Conservation (phyloP, 441 rosid species). For the Corymbia citriodora region DNA sequence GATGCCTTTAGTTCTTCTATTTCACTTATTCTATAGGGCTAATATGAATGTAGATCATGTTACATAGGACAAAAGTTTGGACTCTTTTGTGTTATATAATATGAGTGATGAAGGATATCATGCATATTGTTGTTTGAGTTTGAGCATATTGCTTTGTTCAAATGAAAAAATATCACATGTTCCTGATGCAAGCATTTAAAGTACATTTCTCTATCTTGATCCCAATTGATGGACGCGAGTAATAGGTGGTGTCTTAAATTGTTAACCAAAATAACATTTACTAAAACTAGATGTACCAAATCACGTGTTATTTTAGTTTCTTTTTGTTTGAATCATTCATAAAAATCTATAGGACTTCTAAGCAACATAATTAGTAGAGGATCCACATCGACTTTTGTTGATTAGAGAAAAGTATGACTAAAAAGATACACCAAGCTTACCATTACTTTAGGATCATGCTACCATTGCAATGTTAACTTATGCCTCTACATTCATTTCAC, state of each 20-base stretch:
- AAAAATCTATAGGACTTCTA: no score
- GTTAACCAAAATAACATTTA: neutral
- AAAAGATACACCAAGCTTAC: neutral
- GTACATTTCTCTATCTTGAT: neutral
- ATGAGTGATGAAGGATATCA: no score
- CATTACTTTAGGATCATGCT: neutral
- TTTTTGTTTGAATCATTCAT: neutral
- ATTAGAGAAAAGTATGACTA: no score
- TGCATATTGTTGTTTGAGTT: no score
- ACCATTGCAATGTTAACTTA: neutral
- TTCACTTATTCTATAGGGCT: no score
- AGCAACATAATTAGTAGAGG: no score
- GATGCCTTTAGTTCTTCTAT: neutral
- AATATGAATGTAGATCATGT: no score
- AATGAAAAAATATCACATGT: neutral
- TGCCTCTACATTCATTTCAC: neutral
- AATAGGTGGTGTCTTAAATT: no score
- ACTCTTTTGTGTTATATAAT: no score
- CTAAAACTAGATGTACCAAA: neutral
- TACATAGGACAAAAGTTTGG: no score
- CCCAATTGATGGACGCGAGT: neutral
- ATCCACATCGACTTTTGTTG: no score
- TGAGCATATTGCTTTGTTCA: no score
- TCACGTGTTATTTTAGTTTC: neutral
- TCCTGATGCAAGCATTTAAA: neutral